Evolutionary conservation across 1,139 yeast species (phyloP).

Genomic region (Lodderomyces orthopsilosis): DNA sequence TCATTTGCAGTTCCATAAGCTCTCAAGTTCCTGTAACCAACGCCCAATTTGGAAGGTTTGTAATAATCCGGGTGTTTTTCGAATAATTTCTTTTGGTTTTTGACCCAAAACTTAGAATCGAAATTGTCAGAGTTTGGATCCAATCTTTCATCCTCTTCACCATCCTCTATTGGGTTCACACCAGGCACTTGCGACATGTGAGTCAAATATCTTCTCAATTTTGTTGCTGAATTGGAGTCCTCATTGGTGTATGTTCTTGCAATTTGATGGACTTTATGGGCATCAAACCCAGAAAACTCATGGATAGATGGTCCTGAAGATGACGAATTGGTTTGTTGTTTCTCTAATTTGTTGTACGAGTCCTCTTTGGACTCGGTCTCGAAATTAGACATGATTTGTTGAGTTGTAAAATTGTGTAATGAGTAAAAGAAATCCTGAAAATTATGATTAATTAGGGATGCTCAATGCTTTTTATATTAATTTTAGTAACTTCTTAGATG

Average conservation of each 20-base stretch:
- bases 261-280: neutral
- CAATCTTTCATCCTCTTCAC: conserved; percentile 13
- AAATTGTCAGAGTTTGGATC: conserved; percentile 15
- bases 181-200: conserved; percentile 57
- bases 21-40: conserved; percentile 63
- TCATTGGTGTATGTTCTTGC: conserved; percentile 21
- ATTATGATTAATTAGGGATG: no score
- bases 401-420: no score
- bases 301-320: neutral
- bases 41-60: conserved; percentile 64
- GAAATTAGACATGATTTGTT: neutral
- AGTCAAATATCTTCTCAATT: conserved; percentile 31
- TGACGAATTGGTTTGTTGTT: neutral
- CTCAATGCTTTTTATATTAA: no score
- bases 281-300: conserved; percentile 1
- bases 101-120: conserved; percentile 57
- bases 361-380: neutral
- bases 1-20: conserved; percentile 78
- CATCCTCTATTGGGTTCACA: conserved; percentile 29
- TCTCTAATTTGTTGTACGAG: conserved; percentile 1
- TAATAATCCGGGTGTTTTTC: conserved; percentile 31
- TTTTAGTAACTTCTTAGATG: no score
- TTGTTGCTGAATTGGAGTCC: conserved; percentile 24
- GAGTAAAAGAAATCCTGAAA: no score
- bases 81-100: conserved; percentile 51